Evolutionary conservation across 306 rosid genomes (phyloP).

Genomic region (Cucurbita pepo): DNA sequence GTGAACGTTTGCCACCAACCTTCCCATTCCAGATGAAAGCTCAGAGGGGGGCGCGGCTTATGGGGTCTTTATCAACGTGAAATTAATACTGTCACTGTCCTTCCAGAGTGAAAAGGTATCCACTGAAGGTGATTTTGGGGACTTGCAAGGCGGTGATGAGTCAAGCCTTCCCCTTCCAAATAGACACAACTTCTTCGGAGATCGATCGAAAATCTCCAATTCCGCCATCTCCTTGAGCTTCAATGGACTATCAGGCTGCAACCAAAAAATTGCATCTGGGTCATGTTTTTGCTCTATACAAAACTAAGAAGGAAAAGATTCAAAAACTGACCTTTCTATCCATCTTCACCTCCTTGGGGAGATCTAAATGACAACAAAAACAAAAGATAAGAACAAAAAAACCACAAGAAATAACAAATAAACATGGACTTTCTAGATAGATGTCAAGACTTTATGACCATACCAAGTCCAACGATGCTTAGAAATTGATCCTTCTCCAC

Average conservation of each 20-base stretch:
- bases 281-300: not conserved
- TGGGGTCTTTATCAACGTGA: conserved; percentile 43
- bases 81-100: conserved; percentile 18
- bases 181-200: conserved; percentile 4
- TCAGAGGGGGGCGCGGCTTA: not conserved
- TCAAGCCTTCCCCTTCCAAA: conserved; percentile 1
- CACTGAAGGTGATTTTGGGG: conserved; percentile 17
- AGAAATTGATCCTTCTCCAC: conserved; percentile 22
- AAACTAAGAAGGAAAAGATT: not conserved
- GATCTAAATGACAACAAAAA: conserved; percentile 17
- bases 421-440: too few relatives aligned
- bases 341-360: conserved; percentile 11
- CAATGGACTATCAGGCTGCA: conserved; percentile 20
- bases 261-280: not conserved
- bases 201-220: conserved; percentile 8
- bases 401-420: not conserved
- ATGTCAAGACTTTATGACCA: conserved; percentile 13
- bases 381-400: not conserved
- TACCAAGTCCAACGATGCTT: conserved; percentile 27
- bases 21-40: not conserved
- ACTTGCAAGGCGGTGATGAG: conserved; percentile 19
- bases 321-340: conserved; percentile 19
- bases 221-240: conserved; percentile 26
- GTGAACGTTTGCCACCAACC: not conserved
- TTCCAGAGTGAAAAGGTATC: conserved; percentile 17